Evolutionary conservation across 1,139 yeast genomes (phyloP).

Genomic region (Pichia sp.): DNA sequence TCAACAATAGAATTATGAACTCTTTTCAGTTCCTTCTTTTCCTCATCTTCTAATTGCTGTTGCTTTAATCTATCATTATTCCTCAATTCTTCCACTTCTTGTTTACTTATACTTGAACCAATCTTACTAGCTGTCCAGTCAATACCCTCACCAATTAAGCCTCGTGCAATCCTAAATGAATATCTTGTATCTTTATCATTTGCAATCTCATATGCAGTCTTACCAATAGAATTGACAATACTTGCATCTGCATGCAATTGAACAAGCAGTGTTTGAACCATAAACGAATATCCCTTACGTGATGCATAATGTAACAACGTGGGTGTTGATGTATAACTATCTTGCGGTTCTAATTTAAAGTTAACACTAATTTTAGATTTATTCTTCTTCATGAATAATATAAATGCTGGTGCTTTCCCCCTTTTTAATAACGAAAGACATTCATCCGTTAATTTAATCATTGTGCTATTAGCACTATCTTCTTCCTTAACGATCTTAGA

Average conservation of each 20-base stretch:
- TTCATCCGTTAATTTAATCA: conserved; percentile 40
- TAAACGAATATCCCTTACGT: conserved; percentile 56
- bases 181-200: conserved; percentile 38
- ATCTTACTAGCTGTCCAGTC: conserved; percentile 43
- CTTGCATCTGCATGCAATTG: conserved; percentile 71
- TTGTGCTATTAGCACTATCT: conserved; percentile 37
- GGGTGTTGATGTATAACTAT: conserved; percentile 52
- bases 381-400: conserved; percentile 56
- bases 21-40: conserved; percentile 19
- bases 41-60: background rate
- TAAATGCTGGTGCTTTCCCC: conserved; percentile 71
- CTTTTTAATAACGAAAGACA: conserved; percentile 55
- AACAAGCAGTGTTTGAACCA: conserved; percentile 58
- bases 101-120: conserved; percentile 58
- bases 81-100: conserved; percentile 23
- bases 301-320: conserved; percentile 78
- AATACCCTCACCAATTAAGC: conserved; percentile 58
- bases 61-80: background rate
- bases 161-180: conserved; percentile 65
- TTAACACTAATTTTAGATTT: conserved; percentile 46
- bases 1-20: conserved; percentile 30
- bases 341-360: conserved; percentile 46
- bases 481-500: conserved; percentile 17
- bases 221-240: conserved; percentile 42
- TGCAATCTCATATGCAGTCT: conserved; percentile 57